Conservation (phyloP, 83 land plant genomes). For the Diphasiastrum complanatum region DNA sequence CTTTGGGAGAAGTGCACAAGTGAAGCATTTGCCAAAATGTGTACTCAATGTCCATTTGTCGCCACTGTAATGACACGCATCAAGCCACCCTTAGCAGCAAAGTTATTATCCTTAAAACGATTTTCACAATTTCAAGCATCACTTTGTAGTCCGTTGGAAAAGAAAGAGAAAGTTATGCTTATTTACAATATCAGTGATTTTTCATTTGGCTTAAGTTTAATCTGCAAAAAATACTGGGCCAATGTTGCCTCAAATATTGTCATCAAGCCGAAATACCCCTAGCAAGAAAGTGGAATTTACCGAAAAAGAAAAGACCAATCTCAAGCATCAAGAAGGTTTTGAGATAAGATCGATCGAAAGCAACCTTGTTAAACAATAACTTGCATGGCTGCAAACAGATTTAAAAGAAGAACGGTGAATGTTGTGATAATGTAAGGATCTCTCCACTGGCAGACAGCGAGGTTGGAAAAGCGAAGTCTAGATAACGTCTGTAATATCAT, state of each 20-base stretch:
- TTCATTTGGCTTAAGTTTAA: background rate
- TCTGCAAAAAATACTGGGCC: too few relatives aligned
- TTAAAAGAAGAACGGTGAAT: too few relatives aligned
- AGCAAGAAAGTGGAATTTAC: background rate
- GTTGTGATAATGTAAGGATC: too few relatives aligned
- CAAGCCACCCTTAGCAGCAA: background rate
- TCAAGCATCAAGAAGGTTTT: background rate
- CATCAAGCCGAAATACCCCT: too few relatives aligned
- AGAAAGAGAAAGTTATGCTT: background rate
- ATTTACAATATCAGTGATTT: background rate
- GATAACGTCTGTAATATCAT: too few relatives aligned
- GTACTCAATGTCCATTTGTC: constrained; percentile 98
- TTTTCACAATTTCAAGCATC: background rate
- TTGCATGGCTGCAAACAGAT: too few relatives aligned
- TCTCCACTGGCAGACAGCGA: too few relatives aligned
- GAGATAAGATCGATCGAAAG: background rate
- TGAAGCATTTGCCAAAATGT: constrained; percentile 99
- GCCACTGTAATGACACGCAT: constrained; percentile 63
- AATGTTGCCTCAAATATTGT: too few relatives aligned
- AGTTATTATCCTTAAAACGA: background rate
- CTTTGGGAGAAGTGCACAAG: constrained; percentile 95
- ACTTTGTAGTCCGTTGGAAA: background rate
- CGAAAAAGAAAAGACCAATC: background rate
- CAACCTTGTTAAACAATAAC: too few relatives aligned
- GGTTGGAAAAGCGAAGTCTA: too few relatives aligned